A percentile compares a stretch with the other conserved stretches of the same genome.
Evolutionary conservation across 805 yeast genomes (phyloP).

Genomic region (Yarrowia sp.): DNA sequence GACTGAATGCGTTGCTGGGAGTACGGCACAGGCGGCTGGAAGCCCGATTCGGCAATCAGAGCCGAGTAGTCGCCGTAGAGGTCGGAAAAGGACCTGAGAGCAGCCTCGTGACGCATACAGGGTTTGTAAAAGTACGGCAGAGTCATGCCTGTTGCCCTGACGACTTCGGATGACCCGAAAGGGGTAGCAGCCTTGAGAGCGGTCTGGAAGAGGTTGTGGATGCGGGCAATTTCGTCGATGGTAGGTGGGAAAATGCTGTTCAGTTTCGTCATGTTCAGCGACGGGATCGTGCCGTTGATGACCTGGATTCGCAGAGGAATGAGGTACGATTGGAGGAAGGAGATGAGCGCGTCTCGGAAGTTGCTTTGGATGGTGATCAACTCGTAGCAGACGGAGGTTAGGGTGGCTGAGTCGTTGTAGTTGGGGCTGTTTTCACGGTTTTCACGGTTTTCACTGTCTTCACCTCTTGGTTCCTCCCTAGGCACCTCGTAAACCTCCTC

Average conservation of each 20-base stretch:
- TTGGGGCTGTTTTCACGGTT: no score
- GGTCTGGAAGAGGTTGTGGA: conserved; percentile 83
- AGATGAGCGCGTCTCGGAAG: conserved; percentile 73
- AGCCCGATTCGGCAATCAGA: conserved; percentile 48
- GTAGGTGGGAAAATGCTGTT: conserved; percentile 92
- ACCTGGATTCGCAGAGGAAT: conserved; percentile 79
- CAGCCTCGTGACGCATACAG: conserved; percentile 92
- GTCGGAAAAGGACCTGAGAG: conserved; percentile 67
- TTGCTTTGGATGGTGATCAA: conserved; percentile 73
- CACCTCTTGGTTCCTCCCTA: not conserved
- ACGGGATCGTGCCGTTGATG: conserved; percentile 59
- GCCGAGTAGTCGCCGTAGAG: conserved; percentile 55
- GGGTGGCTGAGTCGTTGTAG: conserved; percentile 49
- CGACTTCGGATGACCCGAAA: conserved; percentile 74
- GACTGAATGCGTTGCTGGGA: conserved; percentile 63
- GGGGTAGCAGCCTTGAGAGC: conserved; percentile 71
- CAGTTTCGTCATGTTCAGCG: conserved; percentile 64
- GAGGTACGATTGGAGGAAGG: conserved; percentile 76
- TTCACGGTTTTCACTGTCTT: no score
- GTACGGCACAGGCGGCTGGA: conserved; percentile 47
- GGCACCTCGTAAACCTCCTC: conserved; percentile 76
- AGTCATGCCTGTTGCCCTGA: conserved; percentile 80
- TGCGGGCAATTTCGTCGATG: conserved; percentile 88
- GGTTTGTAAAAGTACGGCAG: conserved; percentile 93
- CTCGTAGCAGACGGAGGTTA: conserved; percentile 68